Evolutionary conservation across 768 basidiomycete genomes (phyloP).

Genomic region (Podaxis sp.): DNA sequence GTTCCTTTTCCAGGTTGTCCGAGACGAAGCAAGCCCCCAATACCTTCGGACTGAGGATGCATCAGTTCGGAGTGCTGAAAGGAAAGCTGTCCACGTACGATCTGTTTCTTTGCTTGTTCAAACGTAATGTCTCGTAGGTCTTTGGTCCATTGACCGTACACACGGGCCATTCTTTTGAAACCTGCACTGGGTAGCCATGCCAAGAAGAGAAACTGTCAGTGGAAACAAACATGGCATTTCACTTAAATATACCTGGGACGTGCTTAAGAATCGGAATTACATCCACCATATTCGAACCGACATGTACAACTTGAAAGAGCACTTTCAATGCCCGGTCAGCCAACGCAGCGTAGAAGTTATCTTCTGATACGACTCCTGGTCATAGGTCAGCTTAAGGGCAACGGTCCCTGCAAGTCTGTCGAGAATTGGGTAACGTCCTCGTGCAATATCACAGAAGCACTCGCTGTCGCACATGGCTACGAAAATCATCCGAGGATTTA

Average conservation of each 20-base stretch:
- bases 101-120: constrained; percentile 19
- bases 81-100: constrained; percentile 16
- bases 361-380: constrained; percentile 29
- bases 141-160: constrained; percentile 17
- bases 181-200: constrained; percentile 37
- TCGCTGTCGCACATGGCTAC: constrained; percentile 25
- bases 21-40: constrained; percentile 22
- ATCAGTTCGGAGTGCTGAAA: background rate
- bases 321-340: constrained; percentile 19
- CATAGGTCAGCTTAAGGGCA: constrained; percentile 36
- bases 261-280: constrained; percentile 26
- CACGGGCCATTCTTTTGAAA: constrained; percentile 26
- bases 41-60: constrained; percentile 19
- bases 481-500: constrained; percentile 24
- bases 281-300: constrained; percentile 38
- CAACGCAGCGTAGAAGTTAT: constrained; percentile 32
- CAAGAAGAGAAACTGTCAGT: background rate
- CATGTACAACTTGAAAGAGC: constrained; percentile 26
- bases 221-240: background rate
- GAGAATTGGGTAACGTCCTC: background rate
- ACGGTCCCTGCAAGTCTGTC: constrained; percentile 26
- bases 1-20: constrained; percentile 24
- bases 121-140: constrained; percentile 25
- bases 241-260: constrained; percentile 21
- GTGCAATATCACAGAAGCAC: constrained; percentile 1